Base-by-base conservation (phyloP, 257 asterid species). In the Catharanthus roseus region DNA sequence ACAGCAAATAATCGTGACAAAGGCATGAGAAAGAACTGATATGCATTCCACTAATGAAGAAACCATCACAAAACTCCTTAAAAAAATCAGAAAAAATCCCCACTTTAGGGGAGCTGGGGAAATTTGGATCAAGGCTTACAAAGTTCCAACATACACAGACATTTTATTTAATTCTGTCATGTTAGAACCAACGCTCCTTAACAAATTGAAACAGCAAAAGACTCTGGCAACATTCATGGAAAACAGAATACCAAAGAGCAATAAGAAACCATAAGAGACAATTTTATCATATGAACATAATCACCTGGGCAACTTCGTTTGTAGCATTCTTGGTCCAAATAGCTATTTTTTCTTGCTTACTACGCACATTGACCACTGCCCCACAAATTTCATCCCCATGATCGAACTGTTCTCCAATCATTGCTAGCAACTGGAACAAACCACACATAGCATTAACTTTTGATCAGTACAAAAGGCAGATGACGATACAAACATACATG, bases 371-470 rank as follows among this genome's bases (percentile, higher is more conserved):
- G 70, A 91, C 88, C 80, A 95, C 97, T 16, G 96, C 99, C 77
- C 99, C 99, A 82, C 99, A 95, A 42, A 95, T 95, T 72, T 95
- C 99, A 79, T 91, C 97, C 74, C 97, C 97, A 77, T 87, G 56
- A 68, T 91, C 91, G 79, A 95, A 95, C 78, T 95, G 97, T 75
- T 95, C 99, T 41, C 99, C 96, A 71, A 95, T 95, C 97, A 95
- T 84, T 60, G 99, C 97, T 71, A 95, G 85, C 81, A 95, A 77
- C 97, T 95, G 74, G 63, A 50, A 78, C 29, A 51, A 65, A 72
- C 49, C 82, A 77, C n/a, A 54, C 29, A n/a, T 12, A 41, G 47
- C 19, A 50, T 29, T 26, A 36, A 24, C 60, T 31, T 54, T 12
- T 26, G 34, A 36, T 47, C 21, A 12, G n/a, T 42, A 66, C 47